phyloP scores from a whole-genome alignment of 1,139 yeast species.

The Lodderomyces parapsilosis region DNA sequence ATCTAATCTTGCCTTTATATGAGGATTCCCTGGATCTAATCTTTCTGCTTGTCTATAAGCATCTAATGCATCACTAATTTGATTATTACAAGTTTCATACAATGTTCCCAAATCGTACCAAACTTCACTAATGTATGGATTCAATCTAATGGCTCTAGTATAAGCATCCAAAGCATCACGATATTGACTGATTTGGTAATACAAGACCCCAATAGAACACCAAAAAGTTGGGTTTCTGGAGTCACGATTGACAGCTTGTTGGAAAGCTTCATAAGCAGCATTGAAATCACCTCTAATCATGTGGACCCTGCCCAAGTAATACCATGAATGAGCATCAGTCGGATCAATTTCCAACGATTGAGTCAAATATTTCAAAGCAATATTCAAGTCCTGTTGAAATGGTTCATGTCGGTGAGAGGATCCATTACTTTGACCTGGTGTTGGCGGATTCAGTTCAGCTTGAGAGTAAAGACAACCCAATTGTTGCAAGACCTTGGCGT shows the following conservation, averaged over 20 bases:
- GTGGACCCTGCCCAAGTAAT: conserved; percentile 91
- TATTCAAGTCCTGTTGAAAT: conserved; percentile 69
- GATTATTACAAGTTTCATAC: conserved; percentile 96
- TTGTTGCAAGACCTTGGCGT: conserved; percentile 93
- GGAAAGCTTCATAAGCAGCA: conserved; percentile 97
- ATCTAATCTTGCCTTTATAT: conserved; percentile 87
- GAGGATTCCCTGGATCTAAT: conserved; percentile 91
- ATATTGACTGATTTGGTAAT: conserved; percentile 93
- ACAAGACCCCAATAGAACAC: conserved; percentile 97
- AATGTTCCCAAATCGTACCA: conserved; percentile 98
- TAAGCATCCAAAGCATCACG: conserved; percentile 97
- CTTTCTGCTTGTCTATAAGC: conserved; percentile 96
- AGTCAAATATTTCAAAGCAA: conserved; percentile 77
- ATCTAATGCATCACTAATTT: conserved; percentile 89
- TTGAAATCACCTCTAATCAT: conserved; percentile 95
- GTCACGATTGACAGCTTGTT: conserved; percentile 96
- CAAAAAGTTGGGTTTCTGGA: conserved; percentile 96
- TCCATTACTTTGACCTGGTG: conserved; percentile 14
- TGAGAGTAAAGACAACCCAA: conserved; percentile 94
- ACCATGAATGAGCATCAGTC: conserved; percentile 95
- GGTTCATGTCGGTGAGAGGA: conserved; percentile 15
- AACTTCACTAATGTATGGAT: conserved; percentile 94
- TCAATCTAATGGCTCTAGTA: conserved; percentile 90
- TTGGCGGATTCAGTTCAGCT: conserved; percentile 42
- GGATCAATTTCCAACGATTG: conserved; percentile 88